phyloP scores from a whole-genome alignment of 805 yeast genomes.

The Myxozyma sirexii region DNA sequence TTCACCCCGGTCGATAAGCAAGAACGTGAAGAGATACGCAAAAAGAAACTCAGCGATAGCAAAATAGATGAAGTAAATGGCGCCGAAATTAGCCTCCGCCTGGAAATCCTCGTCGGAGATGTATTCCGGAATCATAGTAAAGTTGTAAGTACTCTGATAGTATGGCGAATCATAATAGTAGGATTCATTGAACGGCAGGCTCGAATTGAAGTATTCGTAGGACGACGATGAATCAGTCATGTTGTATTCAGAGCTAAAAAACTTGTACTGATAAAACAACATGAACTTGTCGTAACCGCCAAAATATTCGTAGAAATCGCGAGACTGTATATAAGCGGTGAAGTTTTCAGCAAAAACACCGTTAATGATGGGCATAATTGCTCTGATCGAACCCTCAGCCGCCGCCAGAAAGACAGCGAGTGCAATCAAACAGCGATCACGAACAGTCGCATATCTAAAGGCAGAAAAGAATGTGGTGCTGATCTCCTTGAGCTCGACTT shows the following conservation, averaged over 20 bases:
- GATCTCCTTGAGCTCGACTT: conserved; percentile 36
- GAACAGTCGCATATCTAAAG: conserved; percentile 41
- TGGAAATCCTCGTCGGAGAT: conserved; percentile 40
- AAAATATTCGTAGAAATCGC: conserved; percentile 26
- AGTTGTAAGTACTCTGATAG: conserved; percentile 20
- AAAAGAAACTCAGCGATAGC: conserved; percentile 42
- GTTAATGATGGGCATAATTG: conserved; percentile 46
- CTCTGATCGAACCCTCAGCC: conserved; percentile 28
- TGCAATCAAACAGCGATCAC: conserved; percentile 7
- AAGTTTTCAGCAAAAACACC: conserved; percentile 46
- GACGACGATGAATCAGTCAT: not conserved
- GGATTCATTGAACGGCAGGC: conserved; percentile 14
- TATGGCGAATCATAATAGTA: conserved; percentile 19
- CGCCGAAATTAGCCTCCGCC: conserved; percentile 41
- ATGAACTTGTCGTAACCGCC: conserved; percentile 28
- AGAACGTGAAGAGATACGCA: conserved; percentile 41
- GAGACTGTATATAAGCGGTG: conserved; percentile 38
- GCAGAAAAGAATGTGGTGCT: conserved; percentile 39
- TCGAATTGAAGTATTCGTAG: conserved; percentile 3
- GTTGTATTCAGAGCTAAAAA: conserved; percentile 8
- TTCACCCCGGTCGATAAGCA: conserved; percentile 48
- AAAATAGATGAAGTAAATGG: conserved; percentile 47
- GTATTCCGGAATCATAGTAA: conserved; percentile 29
- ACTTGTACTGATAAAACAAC: conserved; percentile 15
- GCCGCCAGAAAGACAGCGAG: conserved; percentile 27